These are phyloP conservation scores for Furcasterigmium furcatum DNA, from an alignment of 2,329 filamentous ascomycete species.

Conservation along the genomic window DNA sequence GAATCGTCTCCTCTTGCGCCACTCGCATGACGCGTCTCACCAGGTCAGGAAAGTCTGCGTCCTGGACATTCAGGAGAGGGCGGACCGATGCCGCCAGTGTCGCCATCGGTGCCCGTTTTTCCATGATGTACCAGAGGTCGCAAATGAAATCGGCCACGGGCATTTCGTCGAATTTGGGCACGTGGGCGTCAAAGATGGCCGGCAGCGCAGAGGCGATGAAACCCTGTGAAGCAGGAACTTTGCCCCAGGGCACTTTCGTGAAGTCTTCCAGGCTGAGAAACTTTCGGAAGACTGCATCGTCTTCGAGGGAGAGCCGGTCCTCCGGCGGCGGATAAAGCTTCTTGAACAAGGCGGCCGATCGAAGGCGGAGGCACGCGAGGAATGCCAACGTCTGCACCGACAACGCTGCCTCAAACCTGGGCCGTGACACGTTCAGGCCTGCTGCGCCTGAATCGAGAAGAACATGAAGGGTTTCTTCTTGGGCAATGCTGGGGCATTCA, in stretches of 20 bases:
- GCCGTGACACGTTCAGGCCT: neutral
- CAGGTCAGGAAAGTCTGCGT: neutral
- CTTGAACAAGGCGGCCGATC: neutral
- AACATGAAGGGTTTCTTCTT: constrained; percentile 20
- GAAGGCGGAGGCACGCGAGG: constrained; percentile 2
- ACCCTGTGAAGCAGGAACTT: no score
- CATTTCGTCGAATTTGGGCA: neutral
- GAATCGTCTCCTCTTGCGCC: constrained; percentile 1
- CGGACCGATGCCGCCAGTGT: no score
- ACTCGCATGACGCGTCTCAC: constrained; percentile 2
- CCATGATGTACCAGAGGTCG: constrained; percentile 2
- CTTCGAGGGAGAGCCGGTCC: neutral
- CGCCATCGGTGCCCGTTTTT: neutral
- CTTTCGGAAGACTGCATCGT: neutral
- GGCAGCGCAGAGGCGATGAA: neutral
- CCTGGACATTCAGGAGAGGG: neutral
- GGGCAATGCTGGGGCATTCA: neutral
- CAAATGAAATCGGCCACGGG: neutral
- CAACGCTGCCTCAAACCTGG: neutral
- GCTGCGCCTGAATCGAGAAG: constrained; percentile 18
- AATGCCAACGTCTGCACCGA: constrained; percentile 8
- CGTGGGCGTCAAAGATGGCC: neutral
- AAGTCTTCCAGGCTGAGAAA: neutral
- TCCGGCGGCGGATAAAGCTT: neutral
- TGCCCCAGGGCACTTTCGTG: no score